Evolutionary conservation across 2,329 filamentous ascomycete genomes (phyloP).

Genomic region (Tolypocladium ophioglossoides): DNA sequence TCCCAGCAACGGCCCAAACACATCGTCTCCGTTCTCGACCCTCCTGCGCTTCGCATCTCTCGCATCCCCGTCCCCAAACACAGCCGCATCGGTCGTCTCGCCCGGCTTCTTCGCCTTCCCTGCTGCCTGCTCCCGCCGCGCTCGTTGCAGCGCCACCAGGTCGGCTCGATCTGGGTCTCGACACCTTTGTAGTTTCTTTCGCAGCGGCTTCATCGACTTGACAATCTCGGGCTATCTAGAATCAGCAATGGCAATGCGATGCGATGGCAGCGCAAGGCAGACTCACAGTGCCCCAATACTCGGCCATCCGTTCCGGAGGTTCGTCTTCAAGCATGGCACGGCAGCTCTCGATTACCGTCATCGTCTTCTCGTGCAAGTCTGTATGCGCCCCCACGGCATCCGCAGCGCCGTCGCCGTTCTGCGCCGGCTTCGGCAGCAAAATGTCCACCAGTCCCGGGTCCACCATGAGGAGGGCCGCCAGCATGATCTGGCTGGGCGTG

Average conservation of each 20-base stretch:
- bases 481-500: constrained; percentile 87
- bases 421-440: constrained; percentile 29
- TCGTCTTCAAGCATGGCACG: constrained; percentile 45
- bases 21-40: constrained; percentile 30
- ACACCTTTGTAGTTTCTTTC: constrained; percentile 62
- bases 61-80: constrained; percentile 32
- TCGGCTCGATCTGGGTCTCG: constrained; percentile 66
- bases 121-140: constrained; percentile 44
- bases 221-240: constrained; percentile 28
- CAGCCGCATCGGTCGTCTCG: constrained; percentile 27
- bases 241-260: not conserved
- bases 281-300: constrained; percentile 43
- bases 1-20: constrained; percentile 35
- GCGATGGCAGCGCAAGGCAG: too few species aligned
- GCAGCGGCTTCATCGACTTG: constrained; percentile 42
- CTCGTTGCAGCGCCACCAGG: constrained; percentile 56
- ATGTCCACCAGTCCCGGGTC: constrained; percentile 52
- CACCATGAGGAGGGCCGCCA: constrained; percentile 67
- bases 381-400: constrained; percentile 11
- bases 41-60: constrained; percentile 36
- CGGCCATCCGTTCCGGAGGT: constrained; percentile 41
- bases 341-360: constrained; percentile 38
- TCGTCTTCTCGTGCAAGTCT: constrained; percentile 34
- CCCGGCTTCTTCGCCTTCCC: constrained; percentile 33
- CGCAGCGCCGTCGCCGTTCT: constrained; percentile 16